Base-by-base conservation (phyloP, 768 basidiomycete genomes). In the Russula lepida region DNA sequence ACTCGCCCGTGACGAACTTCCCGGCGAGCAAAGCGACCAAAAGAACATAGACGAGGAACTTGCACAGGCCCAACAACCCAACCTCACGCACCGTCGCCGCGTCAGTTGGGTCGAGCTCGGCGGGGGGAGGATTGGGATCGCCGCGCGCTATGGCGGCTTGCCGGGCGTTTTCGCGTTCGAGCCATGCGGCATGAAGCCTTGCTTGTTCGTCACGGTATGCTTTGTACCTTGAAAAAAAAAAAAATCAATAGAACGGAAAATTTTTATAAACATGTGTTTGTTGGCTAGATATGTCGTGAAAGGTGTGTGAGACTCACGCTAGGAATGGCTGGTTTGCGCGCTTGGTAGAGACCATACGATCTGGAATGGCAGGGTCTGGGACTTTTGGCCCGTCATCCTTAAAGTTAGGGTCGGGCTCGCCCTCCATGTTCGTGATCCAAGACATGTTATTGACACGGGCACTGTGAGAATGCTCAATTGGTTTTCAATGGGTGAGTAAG, bases 1-100 rank as follows among this genome's bases (percentile, higher is more conserved):
- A 91, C 69, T 86, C 90, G n/a, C 87, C 89, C 0, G 90, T 90
- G 69, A 95, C 75, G 73, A 95, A 92, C 70, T 88, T 88, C 56
- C 92, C 87, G 37, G 85, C 79, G 32, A 91, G 75, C 1, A 82
- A 68, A 41, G 80, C 62, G 63, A 84, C 72, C 54, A 89, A 66
- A 23, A 84, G 55, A 2, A 81, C 54, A 65, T 82, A 81, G 52
- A 88, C 60, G 39, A 89, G 65, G 70, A 90, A 86, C 71, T 88
- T 90, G 69, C 92, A 72, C 50, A 92, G 69, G 25, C 82, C 85
- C 33, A 81, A 69, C 41, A 84, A 63, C 52, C 84, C 85, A 48
- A 92, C 79, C 73, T 88, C 86, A 62, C 77, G 76, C 60, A 84
- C 76, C 37, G 77, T 84, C 8, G 86, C 88, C 11, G 89, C 88